Evolutionary conservation across 768 basidiomycete genomes (phyloP).

Genomic region (Trametes sanguinea): DNA sequence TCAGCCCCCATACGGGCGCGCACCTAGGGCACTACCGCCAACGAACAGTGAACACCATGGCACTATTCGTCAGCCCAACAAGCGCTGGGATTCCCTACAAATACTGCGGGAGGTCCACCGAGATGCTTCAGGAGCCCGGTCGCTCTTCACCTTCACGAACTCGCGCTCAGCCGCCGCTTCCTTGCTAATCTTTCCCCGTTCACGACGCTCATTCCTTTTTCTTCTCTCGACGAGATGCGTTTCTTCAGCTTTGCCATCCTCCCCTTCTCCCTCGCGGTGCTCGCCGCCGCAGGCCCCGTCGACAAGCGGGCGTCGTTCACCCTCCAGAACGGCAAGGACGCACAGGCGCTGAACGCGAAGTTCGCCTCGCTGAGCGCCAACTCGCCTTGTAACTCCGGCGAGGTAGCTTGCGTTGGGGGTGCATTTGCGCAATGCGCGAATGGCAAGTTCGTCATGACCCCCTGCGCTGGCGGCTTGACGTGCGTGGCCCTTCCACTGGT

Average conservation of each 20-base stretch:
- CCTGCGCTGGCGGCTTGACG: slow-evolving; percentile 29
- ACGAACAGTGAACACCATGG: too few relatives aligned
- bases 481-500: slow-evolving; percentile 35
- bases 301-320: slow-evolving; percentile 17
- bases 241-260: slow-evolving; percentile 39
- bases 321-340: slow-evolving; percentile 7
- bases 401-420: slow-evolving; percentile 50
- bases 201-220: slow-evolving; percentile 7
- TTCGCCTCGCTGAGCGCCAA: slow-evolving; percentile 48
- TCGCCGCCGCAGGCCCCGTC: slow-evolving; percentile 25
- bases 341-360: slow-evolving; percentile 31
- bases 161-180: slow-evolving; percentile 15
- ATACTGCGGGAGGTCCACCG: neutral
- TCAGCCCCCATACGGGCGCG: too few relatives aligned
- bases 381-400: slow-evolving; percentile 48
- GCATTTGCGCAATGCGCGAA: slow-evolving; percentile 59
- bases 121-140: slow-evolving; percentile 23
- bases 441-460: slow-evolving; percentile 38
- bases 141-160: slow-evolving; percentile 20
- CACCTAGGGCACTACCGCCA: too few relatives aligned
- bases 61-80: too few relatives aligned
- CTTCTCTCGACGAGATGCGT: slow-evolving; percentile 36
- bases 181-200: slow-evolving; percentile 20
- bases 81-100: slow-evolving; percentile 1
- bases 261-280: slow-evolving; percentile 29